phyloP scores from a whole-genome alignment of 2,329 filamentous ascomycete species.

The Fusarium sp. region DNA sequence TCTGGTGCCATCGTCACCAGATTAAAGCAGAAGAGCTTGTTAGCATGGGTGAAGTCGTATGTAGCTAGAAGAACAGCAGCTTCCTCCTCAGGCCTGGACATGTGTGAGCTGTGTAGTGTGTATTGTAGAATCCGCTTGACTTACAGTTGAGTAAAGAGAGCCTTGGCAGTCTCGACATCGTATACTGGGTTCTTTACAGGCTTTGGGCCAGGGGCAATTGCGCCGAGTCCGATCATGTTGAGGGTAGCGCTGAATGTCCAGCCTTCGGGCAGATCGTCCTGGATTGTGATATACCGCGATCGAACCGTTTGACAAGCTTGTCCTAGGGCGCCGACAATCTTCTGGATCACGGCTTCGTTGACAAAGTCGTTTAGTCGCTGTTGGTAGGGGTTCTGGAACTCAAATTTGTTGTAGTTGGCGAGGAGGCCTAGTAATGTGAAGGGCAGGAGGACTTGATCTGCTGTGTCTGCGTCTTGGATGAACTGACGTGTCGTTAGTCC shows the following conservation, averaged over 20 bases:
- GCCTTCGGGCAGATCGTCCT: constrained; percentile 90
- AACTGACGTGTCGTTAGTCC: constrained; percentile 65
- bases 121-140: constrained; percentile 51
- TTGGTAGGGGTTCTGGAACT: constrained; percentile 96
- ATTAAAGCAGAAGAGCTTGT: constrained; percentile 93
- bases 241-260: constrained; percentile 88
- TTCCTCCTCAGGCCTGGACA: constrained; percentile 78
- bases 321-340: constrained; percentile 83
- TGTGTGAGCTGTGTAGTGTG: constrained; percentile 5
- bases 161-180: constrained; percentile 84
- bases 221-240: constrained; percentile 85
- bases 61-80: constrained; percentile 85
- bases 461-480: constrained; percentile 81
- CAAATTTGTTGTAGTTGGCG: constrained; percentile 99
- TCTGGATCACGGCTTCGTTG: constrained; percentile 87
- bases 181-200: constrained; percentile 69
- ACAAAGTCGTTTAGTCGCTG: constrained; percentile 94
- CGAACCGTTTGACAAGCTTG: constrained; percentile 76
- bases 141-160: constrained; percentile 83
- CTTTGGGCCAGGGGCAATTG: constrained; percentile 77
- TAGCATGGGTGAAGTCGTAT: constrained; percentile 94
- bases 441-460: constrained; percentile 75
- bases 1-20: constrained; percentile 74
- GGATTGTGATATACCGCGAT: constrained; percentile 83
- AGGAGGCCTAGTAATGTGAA: constrained; percentile 88